These are phyloP conservation scores for Plectosphaerella sp. DNA, from an alignment of 2,329 filamentous ascomycete genomes.

Conservation along the genomic window DNA sequence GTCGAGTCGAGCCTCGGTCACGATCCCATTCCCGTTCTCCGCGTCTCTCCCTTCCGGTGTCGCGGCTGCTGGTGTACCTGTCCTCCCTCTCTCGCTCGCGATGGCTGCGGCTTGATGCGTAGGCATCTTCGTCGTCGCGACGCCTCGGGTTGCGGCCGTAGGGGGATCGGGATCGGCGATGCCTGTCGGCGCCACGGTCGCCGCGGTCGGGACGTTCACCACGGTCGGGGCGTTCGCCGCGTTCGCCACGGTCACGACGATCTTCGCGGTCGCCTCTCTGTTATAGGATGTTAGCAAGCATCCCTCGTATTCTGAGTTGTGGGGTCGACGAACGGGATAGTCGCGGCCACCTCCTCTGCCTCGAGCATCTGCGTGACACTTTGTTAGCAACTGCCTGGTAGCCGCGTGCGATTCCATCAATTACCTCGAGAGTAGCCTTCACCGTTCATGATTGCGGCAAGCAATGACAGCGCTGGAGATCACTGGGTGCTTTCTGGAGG, in stretches of 20 bases:
- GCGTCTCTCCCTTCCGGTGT: slow-evolving; percentile 55
- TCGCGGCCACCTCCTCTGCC: slow-evolving; percentile 12
- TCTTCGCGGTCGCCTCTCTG: slow-evolving; percentile 27
- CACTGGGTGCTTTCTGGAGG: too few species aligned
- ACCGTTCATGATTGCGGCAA: slow-evolving; percentile 12
- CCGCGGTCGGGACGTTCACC: slow-evolving; percentile 28
- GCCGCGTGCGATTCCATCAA: background rate
- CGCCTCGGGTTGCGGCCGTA: slow-evolving; percentile 64
- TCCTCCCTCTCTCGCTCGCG: slow-evolving; percentile 92
- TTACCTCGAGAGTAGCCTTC: slow-evolving; percentile 14
- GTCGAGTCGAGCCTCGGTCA: slow-evolving; percentile 57
- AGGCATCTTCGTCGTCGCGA: slow-evolving; percentile 75
- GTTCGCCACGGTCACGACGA: slow-evolving; percentile 20
- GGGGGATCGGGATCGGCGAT: slow-evolving; percentile 83
- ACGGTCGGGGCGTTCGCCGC: slow-evolving; percentile 29
- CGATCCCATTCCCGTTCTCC: slow-evolving; percentile 75
- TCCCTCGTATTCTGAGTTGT: too few species aligned
- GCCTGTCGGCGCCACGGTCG: slow-evolving; percentile 40
- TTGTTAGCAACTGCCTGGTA: slow-evolving; percentile 6
- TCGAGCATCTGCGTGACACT: slow-evolving; percentile 1
- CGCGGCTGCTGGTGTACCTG: slow-evolving; percentile 54
- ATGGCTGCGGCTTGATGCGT: slow-evolving; percentile 89
- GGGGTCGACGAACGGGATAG: slow-evolving; percentile 9
- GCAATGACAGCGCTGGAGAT: too few species aligned
- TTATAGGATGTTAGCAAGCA: too few species aligned